These are phyloP conservation scores for Trametes elegans DNA, from an alignment of 768 basidiomycete species.

Conservation along the genomic window DNA sequence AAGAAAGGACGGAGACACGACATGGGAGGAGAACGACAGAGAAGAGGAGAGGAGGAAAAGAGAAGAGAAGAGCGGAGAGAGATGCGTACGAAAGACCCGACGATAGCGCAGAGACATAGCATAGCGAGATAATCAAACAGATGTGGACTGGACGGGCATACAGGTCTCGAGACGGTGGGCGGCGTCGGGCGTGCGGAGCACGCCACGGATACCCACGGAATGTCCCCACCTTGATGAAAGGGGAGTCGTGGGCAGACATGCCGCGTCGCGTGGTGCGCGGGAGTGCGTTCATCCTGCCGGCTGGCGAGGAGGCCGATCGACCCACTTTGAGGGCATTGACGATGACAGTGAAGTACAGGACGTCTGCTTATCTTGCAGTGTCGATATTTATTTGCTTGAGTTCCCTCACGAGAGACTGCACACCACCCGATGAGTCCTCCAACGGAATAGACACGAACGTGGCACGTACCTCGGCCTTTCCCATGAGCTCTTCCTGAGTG, in stretches of 20 bases:
- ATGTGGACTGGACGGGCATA: background rate
- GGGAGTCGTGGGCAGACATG: too few species aligned
- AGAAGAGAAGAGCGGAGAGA: background rate
- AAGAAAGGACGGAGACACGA: background rate
- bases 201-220: too few species aligned
- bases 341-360: background rate
- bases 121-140: constrained; percentile 22
- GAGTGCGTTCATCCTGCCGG: too few species aligned
- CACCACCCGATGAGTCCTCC: background rate
- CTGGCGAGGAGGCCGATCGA: too few species aligned
- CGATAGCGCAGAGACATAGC: constrained; percentile 15
- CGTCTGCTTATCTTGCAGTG: background rate
- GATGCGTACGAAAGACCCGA: background rate
- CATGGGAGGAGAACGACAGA: background rate
- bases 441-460: too few species aligned
- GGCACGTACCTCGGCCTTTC: constrained; percentile 53
- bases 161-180: background rate
- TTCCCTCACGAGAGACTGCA: constrained; percentile 16
- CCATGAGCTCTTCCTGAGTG: constrained; percentile 45
- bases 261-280: too few species aligned
- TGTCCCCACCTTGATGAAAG: background rate
- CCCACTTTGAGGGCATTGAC: background rate
- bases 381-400: constrained; percentile 8
- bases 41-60: background rate
- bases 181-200: background rate